phyloP scores from a whole-genome alignment of 345 rosid species.

The Citrus australasica region DNA sequence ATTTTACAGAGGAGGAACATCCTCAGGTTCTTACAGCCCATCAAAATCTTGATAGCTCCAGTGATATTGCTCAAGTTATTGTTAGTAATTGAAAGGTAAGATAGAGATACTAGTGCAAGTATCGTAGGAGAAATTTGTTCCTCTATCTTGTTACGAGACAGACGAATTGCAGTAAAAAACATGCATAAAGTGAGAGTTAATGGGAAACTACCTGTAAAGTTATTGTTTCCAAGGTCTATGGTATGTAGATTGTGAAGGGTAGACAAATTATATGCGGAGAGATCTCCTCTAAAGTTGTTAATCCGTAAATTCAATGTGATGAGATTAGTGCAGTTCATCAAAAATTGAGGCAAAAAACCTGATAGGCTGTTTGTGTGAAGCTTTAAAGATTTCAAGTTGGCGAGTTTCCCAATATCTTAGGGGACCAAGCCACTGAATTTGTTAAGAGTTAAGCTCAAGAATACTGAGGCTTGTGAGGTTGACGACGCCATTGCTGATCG shows the following conservation, averaged over 20 bases:
- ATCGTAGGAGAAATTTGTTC: slow-evolving; percentile 1
- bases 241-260: neutral
- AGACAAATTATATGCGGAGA: neutral
- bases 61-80: slow-evolving; percentile 25
- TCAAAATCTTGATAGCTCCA: slow-evolving; percentile 25
- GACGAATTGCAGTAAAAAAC: neutral
- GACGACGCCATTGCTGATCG: neutral
- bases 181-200: neutral
- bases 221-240: neutral
- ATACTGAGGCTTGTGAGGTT: neutral
- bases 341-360: neutral
- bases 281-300: neutral
- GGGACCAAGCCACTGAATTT: neutral
- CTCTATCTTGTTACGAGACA: slow-evolving; percentile 7
- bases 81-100: slow-evolving; percentile 10
- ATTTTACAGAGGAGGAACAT: slow-evolving; percentile 24
- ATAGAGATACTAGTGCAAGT: neutral
- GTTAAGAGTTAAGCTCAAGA: neutral
- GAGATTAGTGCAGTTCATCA: neutral
- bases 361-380: neutral
- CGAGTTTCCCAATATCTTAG: neutral
- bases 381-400: neutral
- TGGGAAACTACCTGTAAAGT: neutral
- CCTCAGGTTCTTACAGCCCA: slow-evolving; percentile 27
- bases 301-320: neutral